These are phyloP conservation scores for Plectranthus barbatus DNA, from an alignment of 257 asterid genomes.

Conservation along the genomic window DNA sequence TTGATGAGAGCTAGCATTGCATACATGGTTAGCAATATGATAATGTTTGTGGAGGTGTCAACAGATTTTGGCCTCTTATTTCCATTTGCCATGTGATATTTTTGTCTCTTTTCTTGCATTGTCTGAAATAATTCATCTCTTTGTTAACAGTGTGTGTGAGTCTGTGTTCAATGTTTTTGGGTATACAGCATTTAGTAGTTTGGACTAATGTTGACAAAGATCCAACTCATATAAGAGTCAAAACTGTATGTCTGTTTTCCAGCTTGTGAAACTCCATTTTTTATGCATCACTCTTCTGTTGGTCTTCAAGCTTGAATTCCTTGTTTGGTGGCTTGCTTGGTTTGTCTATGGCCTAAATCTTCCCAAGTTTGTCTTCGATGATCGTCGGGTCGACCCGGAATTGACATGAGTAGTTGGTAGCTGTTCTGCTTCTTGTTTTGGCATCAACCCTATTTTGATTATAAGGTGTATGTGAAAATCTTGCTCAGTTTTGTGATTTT, in stretches of 20 bases:
- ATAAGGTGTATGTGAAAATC: too few relatives aligned
- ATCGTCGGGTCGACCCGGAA: too few relatives aligned
- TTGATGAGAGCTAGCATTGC: slow-evolving; percentile 15
- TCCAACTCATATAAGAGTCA: slow-evolving; percentile 20
- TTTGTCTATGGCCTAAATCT: too few relatives aligned
- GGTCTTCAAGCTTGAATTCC: too few relatives aligned
- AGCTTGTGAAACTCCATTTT: slow-evolving; percentile 1
- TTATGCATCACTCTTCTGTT: too few relatives aligned
- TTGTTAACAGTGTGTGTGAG: slow-evolving; percentile 24
- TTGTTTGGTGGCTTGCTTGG: too few relatives aligned
- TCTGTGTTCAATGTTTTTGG: background rate
- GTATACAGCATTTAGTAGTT: slow-evolving; percentile 12
- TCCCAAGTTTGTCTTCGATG: too few relatives aligned
- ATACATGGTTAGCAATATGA: slow-evolving; percentile 14
- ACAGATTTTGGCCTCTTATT: slow-evolving; percentile 39
- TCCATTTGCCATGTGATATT: slow-evolving; percentile 52
- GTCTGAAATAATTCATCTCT: slow-evolving; percentile 33
- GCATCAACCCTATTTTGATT: too few relatives aligned
- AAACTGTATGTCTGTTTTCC: slow-evolving; percentile 21
- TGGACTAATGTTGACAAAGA: slow-evolving; percentile 21
- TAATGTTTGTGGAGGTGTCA: slow-evolving; percentile 28
- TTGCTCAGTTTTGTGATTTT: too few relatives aligned
- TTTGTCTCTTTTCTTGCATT: slow-evolving; percentile 37
- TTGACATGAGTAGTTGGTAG: too few relatives aligned
- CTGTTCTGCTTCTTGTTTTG: too few relatives aligned